Evolutionary conservation across 1,139 yeast species (phyloP), one percentile per base, ranked within the genome.

Genomic region (Schwanniomyces etchellsii): DNA sequence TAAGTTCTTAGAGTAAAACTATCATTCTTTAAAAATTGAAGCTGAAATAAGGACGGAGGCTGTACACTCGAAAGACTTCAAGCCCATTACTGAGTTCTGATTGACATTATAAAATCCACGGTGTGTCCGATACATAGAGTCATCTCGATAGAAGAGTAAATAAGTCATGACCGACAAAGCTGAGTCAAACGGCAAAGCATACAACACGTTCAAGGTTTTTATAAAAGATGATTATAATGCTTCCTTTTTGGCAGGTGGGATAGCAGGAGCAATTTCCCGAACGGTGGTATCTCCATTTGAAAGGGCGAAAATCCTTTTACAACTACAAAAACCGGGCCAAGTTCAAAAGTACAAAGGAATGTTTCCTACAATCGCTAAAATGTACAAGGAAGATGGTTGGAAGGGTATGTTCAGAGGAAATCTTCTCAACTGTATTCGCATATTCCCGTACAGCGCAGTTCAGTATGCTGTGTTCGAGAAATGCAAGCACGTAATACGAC

Each of bases 261-360:
- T 82, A 4, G 97, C 97, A 0, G 98, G 97, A 4, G 96, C 95
- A 1, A 76, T 88, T 2, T 83, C 95, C 1, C 65, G 98, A 33
- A 91, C 98, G 0, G 89, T 82, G 2, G 96, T 89, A 5, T 84
- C 96, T 3, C 98, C 98, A 1, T 77, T 91, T 55, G 98, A 91
- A 53, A 67, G 98, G 42, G 95, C 94, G 45, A 91, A 91, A 57
- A 93, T 91, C 40, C 57, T 91, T 26, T 74, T 88, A 43, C 98
- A 91, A 55, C 76, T 91, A 25, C 97, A 91, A 55, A 89, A 89
- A 2, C 81, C 83, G 2, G 83, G 81, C 2, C 50, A 68, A 5
- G 59, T 60, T 11, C 69, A 73, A 16, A 79, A 83, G 33, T 80
- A 82, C 43, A 63, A 65, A 21, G 96, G 97, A 2, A 77, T 89